Evolutionary conservation across 176 grass and related monocot species (phyloP).

Genomic region (Aegilops sharonensis): DNA sequence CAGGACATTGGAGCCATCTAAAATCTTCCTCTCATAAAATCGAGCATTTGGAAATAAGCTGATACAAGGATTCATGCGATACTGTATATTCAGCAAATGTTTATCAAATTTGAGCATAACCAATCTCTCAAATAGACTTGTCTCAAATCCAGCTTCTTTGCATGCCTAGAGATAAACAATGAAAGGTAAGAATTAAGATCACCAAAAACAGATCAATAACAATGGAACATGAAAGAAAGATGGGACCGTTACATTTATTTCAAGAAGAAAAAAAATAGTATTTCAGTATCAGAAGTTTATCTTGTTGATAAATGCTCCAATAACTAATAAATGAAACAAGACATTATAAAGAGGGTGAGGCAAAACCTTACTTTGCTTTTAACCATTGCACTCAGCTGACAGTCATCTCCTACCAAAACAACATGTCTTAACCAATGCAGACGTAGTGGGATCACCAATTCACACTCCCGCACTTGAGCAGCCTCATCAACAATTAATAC

Average conservation of each 20-base stretch:
- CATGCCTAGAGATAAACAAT: constrained; percentile 44
- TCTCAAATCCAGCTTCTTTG: constrained; percentile 66
- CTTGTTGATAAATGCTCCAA: not conserved
- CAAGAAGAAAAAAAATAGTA: not conserved
- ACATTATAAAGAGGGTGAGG: not conserved
- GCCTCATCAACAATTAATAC: constrained; percentile 80
- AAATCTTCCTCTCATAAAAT: constrained; percentile 62
- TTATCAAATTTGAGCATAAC: constrained; percentile 47
- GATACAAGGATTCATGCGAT: constrained; percentile 75
- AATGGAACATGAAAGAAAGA: not conserved
- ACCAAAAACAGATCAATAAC: not conserved
- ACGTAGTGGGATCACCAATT: constrained; percentile 62
- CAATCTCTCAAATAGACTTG: constrained; percentile 73
- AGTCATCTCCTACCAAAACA: constrained; percentile 76
- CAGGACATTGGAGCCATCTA: constrained; percentile 62
- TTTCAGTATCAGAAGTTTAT: not conserved
- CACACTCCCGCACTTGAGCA: constrained; percentile 74
- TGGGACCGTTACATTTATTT: not conserved
- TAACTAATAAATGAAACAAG: not conserved
- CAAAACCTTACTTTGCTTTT: constrained; percentile 61
- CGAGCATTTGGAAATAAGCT: constrained; percentile 68
- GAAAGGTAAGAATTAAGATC: not conserved
- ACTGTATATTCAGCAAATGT: constrained; percentile 70
- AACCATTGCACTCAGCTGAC: constrained; percentile 64
- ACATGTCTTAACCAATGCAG: constrained; percentile 56